phyloP scores from a whole-genome alignment of 352 stramenopile species.

The Pythium utonaiense region DNA sequence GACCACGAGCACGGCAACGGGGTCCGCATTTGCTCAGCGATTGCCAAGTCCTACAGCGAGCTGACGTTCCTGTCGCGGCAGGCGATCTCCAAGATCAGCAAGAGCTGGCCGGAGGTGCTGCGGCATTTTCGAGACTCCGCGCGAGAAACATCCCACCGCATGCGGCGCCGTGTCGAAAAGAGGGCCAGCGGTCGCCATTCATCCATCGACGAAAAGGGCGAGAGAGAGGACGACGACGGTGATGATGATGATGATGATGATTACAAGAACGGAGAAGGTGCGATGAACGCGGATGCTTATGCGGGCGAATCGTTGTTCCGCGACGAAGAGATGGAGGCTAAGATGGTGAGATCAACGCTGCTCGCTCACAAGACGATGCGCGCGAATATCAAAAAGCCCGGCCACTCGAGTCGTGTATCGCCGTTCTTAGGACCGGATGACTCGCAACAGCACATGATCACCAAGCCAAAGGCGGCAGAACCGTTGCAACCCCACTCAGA shows the following conservation, averaged over 20 bases:
- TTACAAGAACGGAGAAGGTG: conserved; percentile 1
- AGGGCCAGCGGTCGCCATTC: not conserved
- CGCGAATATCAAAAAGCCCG: not conserved
- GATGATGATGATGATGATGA: conserved; percentile 27
- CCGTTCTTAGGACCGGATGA: not conserved
- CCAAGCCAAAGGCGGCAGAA: not conserved
- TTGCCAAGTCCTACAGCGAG: conserved; percentile 75
- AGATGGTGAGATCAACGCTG: conserved; percentile 17
- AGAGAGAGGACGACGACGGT: conserved; percentile 27
- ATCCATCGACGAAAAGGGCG: conserved; percentile 11
- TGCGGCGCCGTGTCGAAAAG: conserved; percentile 33
- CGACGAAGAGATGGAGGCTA: conserved; percentile 16
- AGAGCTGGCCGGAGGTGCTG: conserved; percentile 69
- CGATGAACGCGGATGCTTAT: not conserved
- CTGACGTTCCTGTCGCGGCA: conserved; percentile 78
- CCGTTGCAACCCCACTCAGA: no score
- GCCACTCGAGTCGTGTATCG: conserved; percentile 4
- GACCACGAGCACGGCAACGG: conserved; percentile 73
- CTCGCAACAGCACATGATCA: not conserved
- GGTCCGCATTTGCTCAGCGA: conserved; percentile 79
- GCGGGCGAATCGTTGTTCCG: not conserved
- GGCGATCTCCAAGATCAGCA: conserved; percentile 65
- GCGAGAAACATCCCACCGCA: conserved; percentile 34
- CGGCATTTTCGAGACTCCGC: conserved; percentile 58
- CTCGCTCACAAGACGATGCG: conserved; percentile 19